Percentiles rank a stretch among this genome's conserved stretches.
phyloP scores from a whole-genome alignment of 2,329 filamentous ascomycete species.

The Cladobotryum mycophilum region DNA sequence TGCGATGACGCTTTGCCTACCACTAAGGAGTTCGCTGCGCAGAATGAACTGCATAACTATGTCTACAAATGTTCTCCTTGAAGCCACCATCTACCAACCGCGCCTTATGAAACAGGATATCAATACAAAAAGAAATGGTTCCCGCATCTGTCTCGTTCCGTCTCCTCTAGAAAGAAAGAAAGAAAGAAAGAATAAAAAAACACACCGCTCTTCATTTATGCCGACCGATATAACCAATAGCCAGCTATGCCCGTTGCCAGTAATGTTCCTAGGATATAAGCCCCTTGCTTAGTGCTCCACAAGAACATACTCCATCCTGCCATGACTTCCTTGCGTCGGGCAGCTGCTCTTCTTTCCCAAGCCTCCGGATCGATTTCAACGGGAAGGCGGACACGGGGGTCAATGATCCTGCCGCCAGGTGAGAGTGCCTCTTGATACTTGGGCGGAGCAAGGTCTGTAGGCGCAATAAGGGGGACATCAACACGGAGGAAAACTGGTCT shows the following conservation, averaged over 20 bases:
- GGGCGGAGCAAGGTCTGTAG: constrained; percentile 31
- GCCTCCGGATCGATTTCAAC: constrained; percentile 48
- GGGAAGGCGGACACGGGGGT: constrained; percentile 42
- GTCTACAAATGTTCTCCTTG: neutral
- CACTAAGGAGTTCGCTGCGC: neutral
- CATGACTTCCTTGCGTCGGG: constrained; percentile 39
- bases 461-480: constrained; percentile 53
- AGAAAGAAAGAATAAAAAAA: too few species aligned
- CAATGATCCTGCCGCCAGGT: constrained; percentile 15
- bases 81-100: neutral
- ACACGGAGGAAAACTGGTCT: constrained; percentile 71
- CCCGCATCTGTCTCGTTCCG: too few species aligned
- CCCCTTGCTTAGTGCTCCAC: constrained; percentile 48
- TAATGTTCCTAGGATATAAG: constrained; percentile 37
- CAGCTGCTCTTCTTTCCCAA: constrained; percentile 45
- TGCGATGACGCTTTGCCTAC: too few species aligned
- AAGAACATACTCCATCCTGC: constrained; percentile 51
- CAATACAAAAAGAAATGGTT: neutral
- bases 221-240: constrained; percentile 37
- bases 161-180: too few species aligned
- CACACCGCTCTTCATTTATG: neutral
- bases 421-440: constrained; percentile 14
- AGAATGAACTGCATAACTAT: neutral
- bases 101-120: neutral
- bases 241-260: constrained; percentile 35